Conservation (phyloP, 2,329 filamentous ascomycete species). For the Allantophomopsis lycopodina region DNA sequence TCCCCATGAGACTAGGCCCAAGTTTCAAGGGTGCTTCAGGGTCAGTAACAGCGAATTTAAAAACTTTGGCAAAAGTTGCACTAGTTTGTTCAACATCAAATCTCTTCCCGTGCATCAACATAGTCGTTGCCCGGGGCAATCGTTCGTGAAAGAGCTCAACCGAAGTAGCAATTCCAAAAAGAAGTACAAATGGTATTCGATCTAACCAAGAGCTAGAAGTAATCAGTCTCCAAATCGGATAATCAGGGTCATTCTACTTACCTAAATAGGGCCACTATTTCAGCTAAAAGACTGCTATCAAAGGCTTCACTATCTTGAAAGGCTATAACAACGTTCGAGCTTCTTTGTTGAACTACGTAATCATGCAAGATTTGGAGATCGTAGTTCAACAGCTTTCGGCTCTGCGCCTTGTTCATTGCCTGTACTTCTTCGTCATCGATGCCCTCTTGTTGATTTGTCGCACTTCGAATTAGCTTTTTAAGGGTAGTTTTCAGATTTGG, state of each 20-base stretch:
- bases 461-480: conserved; percentile 59
- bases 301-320: conserved; percentile 78
- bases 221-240: conserved; percentile 2
- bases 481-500: conserved; percentile 59
- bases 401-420: conserved; percentile 22
- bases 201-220: conserved; percentile 49
- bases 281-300: conserved; percentile 56
- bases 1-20: conserved; percentile 47
- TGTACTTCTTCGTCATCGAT: conserved; percentile 37
- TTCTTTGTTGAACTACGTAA: conserved; percentile 37
- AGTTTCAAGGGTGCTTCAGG: conserved; percentile 42
- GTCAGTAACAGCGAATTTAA: conserved; percentile 49
- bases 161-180: conserved; percentile 73
- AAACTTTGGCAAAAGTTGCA: conserved; percentile 59
- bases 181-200: conserved; percentile 61
- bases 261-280: conserved; percentile 57
- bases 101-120: conserved; percentile 53
- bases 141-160: conserved; percentile 68
- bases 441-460: conserved; percentile 30
- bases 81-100: conserved; percentile 67
- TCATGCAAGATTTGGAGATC: conserved; percentile 59
- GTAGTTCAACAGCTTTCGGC: conserved; percentile 59
- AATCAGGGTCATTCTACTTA: conserved; percentile 21
- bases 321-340: conserved; percentile 51
- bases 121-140: conserved; percentile 53